phyloP scores from a whole-genome alignment of 2,329 filamentous ascomycete genomes.

The Pyricularia sp. region DNA sequence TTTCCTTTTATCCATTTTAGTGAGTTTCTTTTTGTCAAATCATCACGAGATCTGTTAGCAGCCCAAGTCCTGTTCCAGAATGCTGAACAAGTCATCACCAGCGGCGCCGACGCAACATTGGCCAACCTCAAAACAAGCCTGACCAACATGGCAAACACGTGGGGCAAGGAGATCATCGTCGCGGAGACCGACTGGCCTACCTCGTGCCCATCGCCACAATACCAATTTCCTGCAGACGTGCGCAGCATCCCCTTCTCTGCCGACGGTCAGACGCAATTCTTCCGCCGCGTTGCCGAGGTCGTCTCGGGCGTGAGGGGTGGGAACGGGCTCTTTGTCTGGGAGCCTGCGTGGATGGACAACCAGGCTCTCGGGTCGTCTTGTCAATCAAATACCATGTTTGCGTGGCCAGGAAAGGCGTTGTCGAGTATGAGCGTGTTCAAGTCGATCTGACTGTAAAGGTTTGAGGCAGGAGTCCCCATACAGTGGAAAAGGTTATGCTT shows the following conservation, averaged over 20 bases:
- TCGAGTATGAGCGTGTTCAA: slow-evolving; percentile 7
- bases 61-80: too few species aligned
- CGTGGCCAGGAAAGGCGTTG: slow-evolving; percentile 6
- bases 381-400: slow-evolving; percentile 8
- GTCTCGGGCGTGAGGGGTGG: slow-evolving; percentile 43
- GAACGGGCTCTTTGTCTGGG: slow-evolving; percentile 58
- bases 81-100: neutral
- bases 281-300: slow-evolving; percentile 44
- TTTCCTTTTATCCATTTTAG: slow-evolving; percentile 65
- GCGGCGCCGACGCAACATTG: slow-evolving; percentile 42
- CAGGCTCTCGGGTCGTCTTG: slow-evolving; percentile 10
- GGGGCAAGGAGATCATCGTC: slow-evolving; percentile 54
- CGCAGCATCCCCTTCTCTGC: slow-evolving; percentile 46
- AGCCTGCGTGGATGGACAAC: slow-evolving; percentile 20
- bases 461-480: too few species aligned
- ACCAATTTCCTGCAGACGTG: slow-evolving; percentile 47
- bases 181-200: slow-evolving; percentile 61
- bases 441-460: neutral
- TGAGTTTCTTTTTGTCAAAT: neutral
- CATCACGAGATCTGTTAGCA: too few species aligned
- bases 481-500: too few species aligned
- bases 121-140: slow-evolving; percentile 40
- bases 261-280: slow-evolving; percentile 48
- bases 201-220: slow-evolving; percentile 43
- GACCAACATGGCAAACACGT: slow-evolving; percentile 44